Evolutionary conservation across 768 basidiomycete genomes (phyloP), one percentile per base, ranked within the genome.

Genomic region (Boletus pseudo-olivaceus): DNA sequence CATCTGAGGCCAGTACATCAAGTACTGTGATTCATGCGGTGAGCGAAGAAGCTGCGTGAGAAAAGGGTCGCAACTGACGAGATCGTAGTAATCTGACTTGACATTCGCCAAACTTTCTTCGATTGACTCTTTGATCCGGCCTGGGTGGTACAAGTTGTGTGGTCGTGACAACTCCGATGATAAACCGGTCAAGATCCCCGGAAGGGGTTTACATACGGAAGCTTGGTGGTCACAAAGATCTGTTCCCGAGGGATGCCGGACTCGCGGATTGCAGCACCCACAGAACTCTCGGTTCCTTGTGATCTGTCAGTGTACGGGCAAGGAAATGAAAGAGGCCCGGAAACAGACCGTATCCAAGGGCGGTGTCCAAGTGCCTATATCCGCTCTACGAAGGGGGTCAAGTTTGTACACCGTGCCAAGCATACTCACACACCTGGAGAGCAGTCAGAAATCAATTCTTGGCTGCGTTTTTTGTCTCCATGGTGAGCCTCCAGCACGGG

Each of bases 211-310:
- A 55, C 47, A 6, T 34, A 76, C 75, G 67, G 63, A 32, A 81
- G 66, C 58, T 83, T 83, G 17, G 81, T 82, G 32, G 78, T 79
- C 11, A 82, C 58, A 62, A 75, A 82, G 37, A 82, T 67, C 30
- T 78, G 71, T 23, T 64, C 66, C 40, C 79, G 72, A 5, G 78
- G 74, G n/a, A 80, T 67, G 1, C 72, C 73, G 26, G 76, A 78
- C 19, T 72, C 76, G 12, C 74, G 67, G 40, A 83, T 73, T 3
- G 76, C 80, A 30, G 62, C 60, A 6, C 81, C 78, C 23, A 81
- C 79, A 11, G 64, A 56, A 56, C 72, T 62, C 61, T 82, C 82
- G 52, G 78, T 82, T 47, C 56, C 49, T 49, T 57, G 10, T 35
- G 39, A 34, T 17, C 11, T 14, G 20, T 51, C 40, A 47, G 44